Base-by-base conservation (phyloP, 306 rosid genomes). In the Phaseolus lunatus region DNA sequence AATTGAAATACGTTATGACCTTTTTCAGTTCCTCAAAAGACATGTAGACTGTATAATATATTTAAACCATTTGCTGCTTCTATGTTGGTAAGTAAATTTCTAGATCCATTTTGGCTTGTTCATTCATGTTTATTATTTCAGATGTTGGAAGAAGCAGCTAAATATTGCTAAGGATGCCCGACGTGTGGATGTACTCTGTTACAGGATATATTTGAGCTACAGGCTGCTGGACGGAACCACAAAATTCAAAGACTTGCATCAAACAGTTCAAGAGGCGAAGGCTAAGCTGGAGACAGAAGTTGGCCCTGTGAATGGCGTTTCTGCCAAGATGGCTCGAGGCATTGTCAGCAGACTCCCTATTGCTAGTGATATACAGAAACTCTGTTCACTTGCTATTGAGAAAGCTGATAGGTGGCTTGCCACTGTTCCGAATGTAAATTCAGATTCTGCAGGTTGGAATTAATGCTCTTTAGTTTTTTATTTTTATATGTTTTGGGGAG, bases 131-230 rank as follows among this genome's bases (percentile, higher is more conserved):
- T 69, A 72, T 44, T 47, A 48, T 88, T 79, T 79, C 91, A 95
- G 98, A 76, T 88, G 81, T 73, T 95, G 98, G 96, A 95, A 89
- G 86, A 95, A 92, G 87, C 98, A 95, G 84, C 84, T 95, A 77
- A 84, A 39, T 27, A 76, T 87, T 48, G 98, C 97, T 31, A 92
- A 87, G 86, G 98, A 95, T 82, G 97, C 97, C 26, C 92, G 98
- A n/a, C 97, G 98, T 67, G 90, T 92, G 22, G 98, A 95, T 73
- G 83, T 86, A 67, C 95, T 95, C 69, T 92, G 97, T 76, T 82
- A 88, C 71, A 89, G 98, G 86, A 85, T 92, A 84, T 90, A 88
- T 83, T 62, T 95, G 89, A 87, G 97, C 79, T 89, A 83, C 87
- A 90, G 89, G 86, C 93, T 95, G 62, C 80, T 95, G 66, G 87